Evolutionary conservation across 2,329 filamentous ascomycete species (phyloP), one percentile per base, ranked within the genome.

Genomic region (Colletotrichum shisoi): DNA sequence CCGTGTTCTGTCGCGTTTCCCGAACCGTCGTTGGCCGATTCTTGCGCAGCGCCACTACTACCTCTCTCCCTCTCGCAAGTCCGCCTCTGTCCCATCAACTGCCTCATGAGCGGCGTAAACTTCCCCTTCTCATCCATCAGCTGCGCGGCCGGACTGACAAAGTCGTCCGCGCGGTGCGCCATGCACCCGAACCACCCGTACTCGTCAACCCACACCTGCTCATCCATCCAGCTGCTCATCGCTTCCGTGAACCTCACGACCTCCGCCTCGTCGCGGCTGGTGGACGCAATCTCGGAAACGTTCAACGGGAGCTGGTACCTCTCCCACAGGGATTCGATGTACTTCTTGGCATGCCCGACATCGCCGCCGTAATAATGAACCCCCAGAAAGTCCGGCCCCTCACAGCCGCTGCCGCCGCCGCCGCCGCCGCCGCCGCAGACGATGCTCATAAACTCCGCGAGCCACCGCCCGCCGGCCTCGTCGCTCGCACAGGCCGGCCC

Each of bases 141-240:
- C 72, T 81, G 79, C 31, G 81, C 81, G 44, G 75, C 77, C 0
- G 79, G 80, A 69, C 80, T 82, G 21, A 83, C 81, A 72, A 80
- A 83, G 62, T 71, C 72, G 69, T 83, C 80, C 12, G 80, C 79
- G 57, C 76, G 72, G 27, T 78, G 73, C 59, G 74, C 74, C 75
- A 81, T 80, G 69, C 80, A 81, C 34, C 79, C 80, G 68, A 81
- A 82, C 58, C 80, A 77, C 13, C 75, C 78, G 70, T 82, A 83
- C 71, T 82, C 79, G 63, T 74, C 74, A 27, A 83, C 70, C 74
- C 76, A 82, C 61, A 75, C 74, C 68, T 74, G 74, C 34, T 71
- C 66, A 70, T 83, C 81, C 75, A 81, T 76, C 80, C 80, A 82
- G 52, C 77, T 78, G 59, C 75, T 77, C 63, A 81, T 68, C 54